These are phyloP conservation scores for Solanum megistacrolobum DNA, from an alignment of 257 asterid genomes.

Conservation along the genomic window DNA sequence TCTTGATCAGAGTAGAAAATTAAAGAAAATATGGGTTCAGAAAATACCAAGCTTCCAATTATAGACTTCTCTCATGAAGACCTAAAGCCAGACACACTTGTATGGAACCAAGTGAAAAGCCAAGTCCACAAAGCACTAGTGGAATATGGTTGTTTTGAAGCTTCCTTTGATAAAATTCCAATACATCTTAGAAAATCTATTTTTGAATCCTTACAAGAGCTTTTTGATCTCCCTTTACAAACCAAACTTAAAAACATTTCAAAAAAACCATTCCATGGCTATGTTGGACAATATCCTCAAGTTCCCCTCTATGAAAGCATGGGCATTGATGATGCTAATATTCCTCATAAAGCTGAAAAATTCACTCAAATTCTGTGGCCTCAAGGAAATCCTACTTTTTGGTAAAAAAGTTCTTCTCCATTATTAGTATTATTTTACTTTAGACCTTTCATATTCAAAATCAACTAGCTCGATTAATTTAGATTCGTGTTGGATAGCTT, in stretches of 20 bases:
- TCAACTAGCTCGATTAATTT: not conserved
- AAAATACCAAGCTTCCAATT: constrained; percentile 30
- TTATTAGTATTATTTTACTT: not conserved
- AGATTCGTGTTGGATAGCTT: not conserved
- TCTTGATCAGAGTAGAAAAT: not conserved
- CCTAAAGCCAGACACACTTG: constrained; percentile 15
- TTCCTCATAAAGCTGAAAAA: constrained; percentile 9
- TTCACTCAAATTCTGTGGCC: constrained; percentile 47
- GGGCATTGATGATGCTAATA: constrained; percentile 38
- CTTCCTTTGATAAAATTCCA: constrained; percentile 26
- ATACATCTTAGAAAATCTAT: constrained; percentile 15
- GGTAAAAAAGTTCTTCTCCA: constrained; percentile 13
- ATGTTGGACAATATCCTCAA: constrained; percentile 38
- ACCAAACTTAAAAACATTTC: constrained; percentile 33
- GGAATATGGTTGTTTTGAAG: constrained; percentile 59
- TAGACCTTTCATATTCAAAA: not conserved
- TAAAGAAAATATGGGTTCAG: constrained; percentile 26
- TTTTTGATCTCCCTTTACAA: constrained; percentile 53
- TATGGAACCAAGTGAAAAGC: constrained; percentile 24
- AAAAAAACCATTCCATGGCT: constrained; percentile 48
- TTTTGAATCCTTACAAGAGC: constrained; percentile 21
- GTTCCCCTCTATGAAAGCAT: constrained; percentile 59
- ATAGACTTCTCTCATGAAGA: constrained; percentile 29
- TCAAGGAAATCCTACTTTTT: constrained; percentile 38
- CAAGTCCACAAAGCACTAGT: constrained; percentile 34